Evolutionary conservation across 371 early-diverging fungal species (phyloP), one percentile per base, ranked within the genome.

Genomic region (Apophysomyces elegans): DNA sequence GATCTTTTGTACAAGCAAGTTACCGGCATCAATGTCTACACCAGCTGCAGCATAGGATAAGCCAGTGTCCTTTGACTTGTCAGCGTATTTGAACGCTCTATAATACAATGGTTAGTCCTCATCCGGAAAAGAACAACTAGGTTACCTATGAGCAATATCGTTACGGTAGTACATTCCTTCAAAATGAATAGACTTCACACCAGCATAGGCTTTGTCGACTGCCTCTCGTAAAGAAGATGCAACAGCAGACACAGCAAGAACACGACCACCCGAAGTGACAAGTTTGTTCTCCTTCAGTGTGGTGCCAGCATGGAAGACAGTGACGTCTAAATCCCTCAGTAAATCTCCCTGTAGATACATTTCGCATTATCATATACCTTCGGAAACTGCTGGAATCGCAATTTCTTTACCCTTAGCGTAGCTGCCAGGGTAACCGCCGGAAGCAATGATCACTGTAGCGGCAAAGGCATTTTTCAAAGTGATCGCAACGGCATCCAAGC

Each of bases 241-340:
- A 39, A 90, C 88, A 41, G 93, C 96, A 13, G 97, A 94, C 1
- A 97, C 96, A 13, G 96, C 88, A 46, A 99, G 78, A 8, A 99
- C 99, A 63, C 99, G 95, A 43, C 99, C 99, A 63, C 98, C 99
- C 21, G 92, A 80, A n/a, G 96, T 96, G 26, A 93, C 86, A 14
- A 95, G 79, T 61, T 83, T 76, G 63, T 78, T 72, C 8, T 84
- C 69, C 38, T 83, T 73, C 38, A 81, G 37, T 38, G 77, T 75
- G 6, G 97, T 96, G 56, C 99, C 98, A 45, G 98, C 96, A 78
- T 99, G 98, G 88, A 96, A 97, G 35, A 97, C 86, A 35, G 81
- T 83, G 35, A 88, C 82, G 70, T 86, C 91, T 73, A 73, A 68
- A 71, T 64, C 26, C 57, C 59, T 5, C 18, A 56, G 18, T 37